Percentiles rank a stretch among this genome's conserved stretches.
Conservation (phyloP, 805 yeast genomes). For the Kockiozyma suomiensis region DNA sequence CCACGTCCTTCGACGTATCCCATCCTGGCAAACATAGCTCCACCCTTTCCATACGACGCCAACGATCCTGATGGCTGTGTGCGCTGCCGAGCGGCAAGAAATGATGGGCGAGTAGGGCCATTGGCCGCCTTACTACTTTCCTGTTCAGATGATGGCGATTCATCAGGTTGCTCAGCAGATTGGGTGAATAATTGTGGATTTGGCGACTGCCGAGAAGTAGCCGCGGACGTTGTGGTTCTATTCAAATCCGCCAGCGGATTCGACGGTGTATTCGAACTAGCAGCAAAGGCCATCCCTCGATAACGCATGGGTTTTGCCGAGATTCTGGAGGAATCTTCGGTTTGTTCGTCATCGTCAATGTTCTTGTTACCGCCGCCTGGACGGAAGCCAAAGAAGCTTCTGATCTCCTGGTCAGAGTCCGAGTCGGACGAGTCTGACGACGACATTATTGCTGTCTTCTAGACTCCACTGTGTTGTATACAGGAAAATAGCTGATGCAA, state of each 20-base stretch:
- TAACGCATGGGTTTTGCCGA: conserved; percentile 26
- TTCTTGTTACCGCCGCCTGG: neutral
- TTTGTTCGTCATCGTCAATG: conserved; percentile 15
- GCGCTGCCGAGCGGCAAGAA: conserved; percentile 13
- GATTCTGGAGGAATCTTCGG: neutral
- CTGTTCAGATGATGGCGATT: neutral
- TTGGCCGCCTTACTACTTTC: neutral
- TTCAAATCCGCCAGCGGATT: conserved; percentile 16
- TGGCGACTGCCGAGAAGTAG: neutral
- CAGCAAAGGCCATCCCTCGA: conserved; percentile 28
- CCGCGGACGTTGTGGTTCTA: neutral
- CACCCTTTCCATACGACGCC: conserved; percentile 69
- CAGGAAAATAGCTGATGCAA: neutral
- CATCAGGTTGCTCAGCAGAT: neutral
- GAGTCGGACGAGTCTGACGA: conserved; percentile 21
- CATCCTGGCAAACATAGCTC: conserved; percentile 74
- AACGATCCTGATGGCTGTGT: neutral
- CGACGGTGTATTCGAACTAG: conserved; percentile 13
- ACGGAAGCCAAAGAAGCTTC: conserved; percentile 10
- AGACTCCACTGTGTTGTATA: neutral
- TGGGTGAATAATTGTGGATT: neutral
- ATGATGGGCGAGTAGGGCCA: conserved; percentile 2
- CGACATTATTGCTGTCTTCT: conserved; percentile 5
- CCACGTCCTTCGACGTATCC: conserved; percentile 87
- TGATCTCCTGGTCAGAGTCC: conserved; percentile 20